Conservation (phyloP, 2,329 filamentous ascomycete species). For the Graphium sp. region DNA sequence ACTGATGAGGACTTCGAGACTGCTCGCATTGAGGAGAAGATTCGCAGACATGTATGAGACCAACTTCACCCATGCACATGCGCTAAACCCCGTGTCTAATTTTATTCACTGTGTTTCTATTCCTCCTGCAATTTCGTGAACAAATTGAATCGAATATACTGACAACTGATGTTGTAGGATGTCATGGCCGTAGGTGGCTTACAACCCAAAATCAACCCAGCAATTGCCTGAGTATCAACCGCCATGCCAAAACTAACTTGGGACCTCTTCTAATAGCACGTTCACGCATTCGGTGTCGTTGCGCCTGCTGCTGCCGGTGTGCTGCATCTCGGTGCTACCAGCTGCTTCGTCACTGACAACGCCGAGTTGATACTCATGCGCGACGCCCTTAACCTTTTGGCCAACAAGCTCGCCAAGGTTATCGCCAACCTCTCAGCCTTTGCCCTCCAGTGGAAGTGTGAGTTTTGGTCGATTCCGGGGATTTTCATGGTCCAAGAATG, state of each 20-base stretch:
- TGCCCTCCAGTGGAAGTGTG: conserved; percentile 52
- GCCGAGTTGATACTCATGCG: conserved; percentile 55
- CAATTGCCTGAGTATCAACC: not conserved
- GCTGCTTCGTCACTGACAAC: conserved; percentile 53
- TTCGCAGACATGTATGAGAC: conserved; percentile 45
- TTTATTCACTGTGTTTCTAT: too few relatives aligned
- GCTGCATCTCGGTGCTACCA: conserved; percentile 59
- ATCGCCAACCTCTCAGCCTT: conserved; percentile 60
- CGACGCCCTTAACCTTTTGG: conserved; percentile 53
- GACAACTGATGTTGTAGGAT: not conserved
- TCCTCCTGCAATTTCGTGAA: not conserved
- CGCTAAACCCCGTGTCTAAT: too few relatives aligned
- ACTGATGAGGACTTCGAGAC: conserved; percentile 64
- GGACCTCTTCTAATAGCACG: too few relatives aligned
- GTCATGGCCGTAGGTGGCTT: not conserved
- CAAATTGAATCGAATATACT: not conserved
- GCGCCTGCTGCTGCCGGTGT: conserved; percentile 67
- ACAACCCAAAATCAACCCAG: not conserved
- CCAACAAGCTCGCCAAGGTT: conserved; percentile 63
- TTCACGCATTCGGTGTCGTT: conserved; percentile 57
- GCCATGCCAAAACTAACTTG: not conserved
- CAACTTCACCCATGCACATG: too few relatives aligned
- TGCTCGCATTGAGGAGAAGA: conserved; percentile 62
- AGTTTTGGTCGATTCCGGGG: conserved; percentile 5
- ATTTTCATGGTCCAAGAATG: not conserved